phyloP scores from a whole-genome alignment of 169 alveolate species.

The Babesia bovis region DNA sequence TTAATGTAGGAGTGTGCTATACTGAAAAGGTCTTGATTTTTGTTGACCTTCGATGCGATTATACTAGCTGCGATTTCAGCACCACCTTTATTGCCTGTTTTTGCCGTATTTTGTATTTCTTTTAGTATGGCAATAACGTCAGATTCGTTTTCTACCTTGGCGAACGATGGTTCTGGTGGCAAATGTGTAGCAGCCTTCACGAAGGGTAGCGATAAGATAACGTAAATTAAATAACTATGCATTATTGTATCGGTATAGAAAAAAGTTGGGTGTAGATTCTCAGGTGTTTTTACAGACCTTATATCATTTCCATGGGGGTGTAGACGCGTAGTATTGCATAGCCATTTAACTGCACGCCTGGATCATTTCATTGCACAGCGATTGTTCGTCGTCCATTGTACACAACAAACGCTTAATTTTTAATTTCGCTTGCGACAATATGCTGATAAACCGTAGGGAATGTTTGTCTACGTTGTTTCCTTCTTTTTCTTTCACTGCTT shows the following conservation, averaged over 20 bases:
- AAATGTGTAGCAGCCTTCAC: neutral
- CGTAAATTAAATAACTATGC: neutral
- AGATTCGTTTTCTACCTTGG: neutral
- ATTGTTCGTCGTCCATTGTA: neutral
- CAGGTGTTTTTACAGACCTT: neutral
- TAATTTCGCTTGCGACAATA: slow-evolving; percentile 6
- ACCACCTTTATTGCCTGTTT: slow-evolving; percentile 24
- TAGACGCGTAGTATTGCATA: neutral
- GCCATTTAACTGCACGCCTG: neutral
- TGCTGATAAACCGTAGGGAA: slow-evolving; percentile 14
- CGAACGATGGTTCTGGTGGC: neutral
- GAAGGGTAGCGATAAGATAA: neutral
- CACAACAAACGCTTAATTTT: slow-evolving; percentile 9
- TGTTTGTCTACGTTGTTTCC: slow-evolving; percentile 18
- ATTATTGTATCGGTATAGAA: slow-evolving; percentile 2
- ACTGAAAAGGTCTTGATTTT: slow-evolving; percentile 16
- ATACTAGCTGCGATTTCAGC: slow-evolving; percentile 38
- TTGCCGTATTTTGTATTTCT: neutral
- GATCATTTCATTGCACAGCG: slow-evolving; percentile 18
- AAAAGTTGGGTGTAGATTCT: neutral
- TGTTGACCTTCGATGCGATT: neutral
- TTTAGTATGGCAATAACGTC: neutral
- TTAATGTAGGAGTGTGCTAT: slow-evolving; percentile 17
- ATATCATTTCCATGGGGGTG: slow-evolving; percentile 13
- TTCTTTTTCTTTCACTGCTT: slow-evolving; percentile 16